These are phyloP conservation scores for Rasamsonia emersonii DNA, from an alignment of 2,329 filamentous ascomycete genomes.

Conservation along the genomic window DNA sequence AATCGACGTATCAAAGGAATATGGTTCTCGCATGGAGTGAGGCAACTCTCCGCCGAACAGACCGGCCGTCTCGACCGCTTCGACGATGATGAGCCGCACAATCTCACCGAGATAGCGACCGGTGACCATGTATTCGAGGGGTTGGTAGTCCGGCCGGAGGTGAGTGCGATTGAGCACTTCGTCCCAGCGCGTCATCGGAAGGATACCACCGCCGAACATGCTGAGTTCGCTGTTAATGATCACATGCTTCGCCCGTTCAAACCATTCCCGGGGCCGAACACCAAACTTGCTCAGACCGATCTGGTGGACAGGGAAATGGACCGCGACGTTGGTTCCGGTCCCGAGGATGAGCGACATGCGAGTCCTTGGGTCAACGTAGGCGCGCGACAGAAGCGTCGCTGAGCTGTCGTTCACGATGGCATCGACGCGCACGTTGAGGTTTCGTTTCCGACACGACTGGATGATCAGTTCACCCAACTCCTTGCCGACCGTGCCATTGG, in stretches of 20 bases:
- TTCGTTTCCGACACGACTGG: conserved; percentile 45
- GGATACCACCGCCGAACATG: conserved; percentile 53
- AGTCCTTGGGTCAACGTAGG: conserved; percentile 52
- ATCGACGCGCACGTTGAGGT: conserved; percentile 50
- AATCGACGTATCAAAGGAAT: conserved; percentile 51
- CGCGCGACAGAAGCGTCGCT: conserved; percentile 53
- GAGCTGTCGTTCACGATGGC: conserved; percentile 58
- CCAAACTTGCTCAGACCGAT: conserved; percentile 51
- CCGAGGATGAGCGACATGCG: conserved; percentile 57
- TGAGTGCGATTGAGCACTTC: conserved; percentile 51
- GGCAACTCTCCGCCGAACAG: conserved; percentile 52
- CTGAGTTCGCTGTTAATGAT: conserved; percentile 59
- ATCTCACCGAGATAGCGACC: conserved; percentile 58
- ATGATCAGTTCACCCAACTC: conserved; percentile 54
- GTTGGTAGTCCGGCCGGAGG: conserved; percentile 53
- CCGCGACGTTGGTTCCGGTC: conserved; percentile 57
- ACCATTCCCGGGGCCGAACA: conserved; percentile 45
- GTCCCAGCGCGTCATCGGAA: conserved; percentile 55
- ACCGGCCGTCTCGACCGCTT: conserved; percentile 48
- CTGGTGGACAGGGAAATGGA: conserved; percentile 49
- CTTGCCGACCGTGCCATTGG: conserved; percentile 49
- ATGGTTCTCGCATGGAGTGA: conserved; percentile 46
- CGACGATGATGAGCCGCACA: conserved; percentile 51
- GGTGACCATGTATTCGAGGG: conserved; percentile 56
- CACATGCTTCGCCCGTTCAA: conserved; percentile 49